phyloP scores from a whole-genome alignment of 2,329 filamentous ascomycete species.

The Alternaria ethzedia region DNA sequence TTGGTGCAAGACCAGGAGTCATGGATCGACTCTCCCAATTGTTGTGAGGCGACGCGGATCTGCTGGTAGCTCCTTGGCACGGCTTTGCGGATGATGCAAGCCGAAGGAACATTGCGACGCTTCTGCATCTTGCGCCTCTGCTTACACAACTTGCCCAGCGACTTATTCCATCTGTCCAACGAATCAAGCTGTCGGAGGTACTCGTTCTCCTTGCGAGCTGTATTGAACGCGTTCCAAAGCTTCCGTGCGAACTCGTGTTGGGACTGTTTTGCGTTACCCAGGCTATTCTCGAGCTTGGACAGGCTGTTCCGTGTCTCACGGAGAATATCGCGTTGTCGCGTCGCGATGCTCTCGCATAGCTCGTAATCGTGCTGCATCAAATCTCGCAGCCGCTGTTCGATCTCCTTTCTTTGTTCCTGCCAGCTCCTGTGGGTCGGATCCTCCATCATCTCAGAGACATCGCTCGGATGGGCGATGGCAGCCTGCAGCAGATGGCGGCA shows the following conservation, averaged over 20 bases:
- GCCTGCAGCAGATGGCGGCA: slow-evolving; percentile 12
- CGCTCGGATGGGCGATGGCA: slow-evolving; percentile 5
- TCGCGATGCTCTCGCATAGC: slow-evolving; percentile 10
- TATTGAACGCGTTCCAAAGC: slow-evolving; percentile 1
- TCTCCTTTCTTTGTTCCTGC: slow-evolving; percentile 5
- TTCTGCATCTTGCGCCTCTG: slow-evolving; percentile 5
- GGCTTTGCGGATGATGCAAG: slow-evolving; percentile 5
- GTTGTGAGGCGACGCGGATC: slow-evolving; percentile 8
- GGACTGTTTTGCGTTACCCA: slow-evolving; percentile 6
- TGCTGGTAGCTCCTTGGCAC: slow-evolving; percentile 4
- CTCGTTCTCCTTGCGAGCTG: slow-evolving; percentile 4
- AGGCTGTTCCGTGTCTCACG: slow-evolving; percentile 10
- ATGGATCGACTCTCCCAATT: neutral
- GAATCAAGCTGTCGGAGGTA: slow-evolving; percentile 4
- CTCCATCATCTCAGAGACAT: slow-evolving; percentile 13
- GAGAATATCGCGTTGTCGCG: slow-evolving; percentile 12
- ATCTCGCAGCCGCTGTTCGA: slow-evolving; percentile 6
- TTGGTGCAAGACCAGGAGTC: slow-evolving; percentile 21
- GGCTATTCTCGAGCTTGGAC: slow-evolving; percentile 1
- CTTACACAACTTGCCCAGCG: slow-evolving; percentile 5
- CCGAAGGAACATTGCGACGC: neutral
- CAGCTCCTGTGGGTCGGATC: slow-evolving; percentile 5
- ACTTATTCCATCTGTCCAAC: slow-evolving; percentile 14
- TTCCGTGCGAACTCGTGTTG: slow-evolving; percentile 1
- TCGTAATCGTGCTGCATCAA: slow-evolving; percentile 15